These are phyloP conservation scores for Myxozyma geophila DNA, from an alignment of 805 yeast genomes.

Conservation along the genomic window DNA sequence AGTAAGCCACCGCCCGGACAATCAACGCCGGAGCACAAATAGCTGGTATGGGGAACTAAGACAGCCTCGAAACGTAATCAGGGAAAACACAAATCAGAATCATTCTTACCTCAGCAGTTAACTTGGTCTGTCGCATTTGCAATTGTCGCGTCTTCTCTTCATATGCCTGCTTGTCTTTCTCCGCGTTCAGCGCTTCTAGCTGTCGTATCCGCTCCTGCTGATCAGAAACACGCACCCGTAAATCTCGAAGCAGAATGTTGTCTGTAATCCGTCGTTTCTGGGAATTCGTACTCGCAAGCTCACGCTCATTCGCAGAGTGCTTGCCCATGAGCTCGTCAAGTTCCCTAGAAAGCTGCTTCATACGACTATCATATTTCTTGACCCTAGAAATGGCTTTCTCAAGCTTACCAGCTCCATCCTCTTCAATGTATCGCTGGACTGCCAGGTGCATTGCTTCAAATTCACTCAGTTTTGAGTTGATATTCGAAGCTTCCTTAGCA, in stretches of 20 bases:
- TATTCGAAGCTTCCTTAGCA: slow-evolving; percentile 2
- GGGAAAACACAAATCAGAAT: background rate
- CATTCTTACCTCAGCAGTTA: slow-evolving; percentile 54
- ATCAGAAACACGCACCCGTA: slow-evolving; percentile 49
- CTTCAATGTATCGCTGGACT: slow-evolving; percentile 1
- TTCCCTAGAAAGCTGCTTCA: slow-evolving; percentile 37
- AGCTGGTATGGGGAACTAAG: background rate
- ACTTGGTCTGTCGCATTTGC: slow-evolving; percentile 53
- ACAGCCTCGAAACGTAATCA: background rate
- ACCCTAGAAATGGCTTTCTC: slow-evolving; percentile 46
- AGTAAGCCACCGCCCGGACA: too few species aligned
- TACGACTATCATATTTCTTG: slow-evolving; percentile 36
- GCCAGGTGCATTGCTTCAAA: slow-evolving; percentile 18
- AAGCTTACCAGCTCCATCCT: slow-evolving; percentile 37
- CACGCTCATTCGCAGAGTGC: slow-evolving; percentile 42
- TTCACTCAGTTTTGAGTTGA: slow-evolving; percentile 6
- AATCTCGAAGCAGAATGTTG: slow-evolving; percentile 61
- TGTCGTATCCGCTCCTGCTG: slow-evolving; percentile 50
- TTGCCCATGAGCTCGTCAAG: slow-evolving; percentile 36
- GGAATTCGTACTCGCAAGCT: slow-evolving; percentile 41
- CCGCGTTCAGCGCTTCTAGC: slow-evolving; percentile 63
- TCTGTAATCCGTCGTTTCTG: slow-evolving; percentile 65
- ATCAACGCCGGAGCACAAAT: too few species aligned
- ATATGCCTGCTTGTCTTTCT: slow-evolving; percentile 61
- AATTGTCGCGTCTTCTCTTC: slow-evolving; percentile 61